These are phyloP conservation scores for Salix brachista DNA, from an alignment of 345 rosid genomes.

Conservation along the genomic window DNA sequence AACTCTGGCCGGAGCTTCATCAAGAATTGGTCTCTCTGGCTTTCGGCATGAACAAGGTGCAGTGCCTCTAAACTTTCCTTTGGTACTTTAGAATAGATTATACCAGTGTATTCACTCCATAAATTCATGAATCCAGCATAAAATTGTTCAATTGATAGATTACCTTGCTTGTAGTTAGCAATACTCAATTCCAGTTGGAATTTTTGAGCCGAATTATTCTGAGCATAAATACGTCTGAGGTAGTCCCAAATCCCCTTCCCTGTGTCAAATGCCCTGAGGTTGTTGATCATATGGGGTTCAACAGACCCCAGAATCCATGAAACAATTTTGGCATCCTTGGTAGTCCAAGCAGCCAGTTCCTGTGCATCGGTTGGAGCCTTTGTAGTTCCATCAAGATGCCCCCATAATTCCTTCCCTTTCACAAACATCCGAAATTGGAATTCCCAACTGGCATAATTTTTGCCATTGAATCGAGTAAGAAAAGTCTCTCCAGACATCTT, in stretches of 20 bases:
- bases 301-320: too few species aligned
- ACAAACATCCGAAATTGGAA: not conserved
- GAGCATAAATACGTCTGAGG: too few species aligned
- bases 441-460: not conserved
- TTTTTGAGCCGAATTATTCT: too few species aligned
- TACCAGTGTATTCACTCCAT: not conserved
- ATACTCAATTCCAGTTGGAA: too few species aligned
- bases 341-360: not conserved
- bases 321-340: not conserved
- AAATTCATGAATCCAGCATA: not conserved
- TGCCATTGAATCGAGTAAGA: not conserved
- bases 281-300: not conserved
- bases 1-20: too few species aligned
- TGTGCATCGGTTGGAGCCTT: not conserved
- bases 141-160: not conserved
- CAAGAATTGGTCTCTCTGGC: not conserved
- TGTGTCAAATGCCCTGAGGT: not conserved
- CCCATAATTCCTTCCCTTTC: not conserved
- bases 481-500: not conserved
- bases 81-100: too few species aligned
- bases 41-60: not conserved
- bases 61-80: not conserved
- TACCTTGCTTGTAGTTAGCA: not conserved
- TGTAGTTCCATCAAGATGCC: not conserved
- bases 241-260: not conserved